Evolutionary conservation across 2,329 filamentous ascomycete genomes (phyloP), one percentile per base, ranked within the genome.

Genomic region (Leptodontidium sp.): DNA sequence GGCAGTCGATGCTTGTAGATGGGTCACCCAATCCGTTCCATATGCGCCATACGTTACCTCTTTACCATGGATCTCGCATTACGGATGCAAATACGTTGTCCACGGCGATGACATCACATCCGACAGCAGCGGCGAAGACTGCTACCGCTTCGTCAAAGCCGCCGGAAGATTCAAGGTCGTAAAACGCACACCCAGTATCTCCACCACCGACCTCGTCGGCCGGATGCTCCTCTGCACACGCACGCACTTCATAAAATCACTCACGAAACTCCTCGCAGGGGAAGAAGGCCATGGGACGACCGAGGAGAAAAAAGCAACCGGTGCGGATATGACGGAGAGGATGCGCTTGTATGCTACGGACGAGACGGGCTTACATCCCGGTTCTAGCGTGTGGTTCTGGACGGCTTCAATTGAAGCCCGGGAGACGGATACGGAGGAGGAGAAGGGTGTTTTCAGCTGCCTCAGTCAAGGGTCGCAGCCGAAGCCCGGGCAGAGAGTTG

Each of bases 31-130:
- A 71, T 93, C 93, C 47, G 86, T 99, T 68, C 88, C 93, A 14
- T 84, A 92, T 79, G 95, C 96, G 15, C 96, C 96, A 38, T 99
- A 99, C 82, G 96, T 99, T 66, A 99, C 96, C 26, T 91, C 91
- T 70, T 87, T 98, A 59, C 90, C 92, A 61, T 99, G 94, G 93
- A 97, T 99, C 77, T 91, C 91, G 67, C 94, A 97, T 81, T 98
- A 96, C 79, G 94, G 96, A 71, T 98, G 96, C 85, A 89, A 91
- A 78, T 98, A 95, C 80, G 96, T 98, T 52, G 95, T 97, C 1
- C 95, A 98, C 81, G 95, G 95, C 70, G 96, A 98, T 80, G 95
- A 98, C 81, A 97, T 98, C 78, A 98, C 96, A 2, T 97, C 94
- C 0, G 96, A 99, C 81, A 93, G 92, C 78, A 90, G 90, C 74